Conservation (phyloP, 768 basidiomycete species). For the Termitomyces sp. region DNA sequence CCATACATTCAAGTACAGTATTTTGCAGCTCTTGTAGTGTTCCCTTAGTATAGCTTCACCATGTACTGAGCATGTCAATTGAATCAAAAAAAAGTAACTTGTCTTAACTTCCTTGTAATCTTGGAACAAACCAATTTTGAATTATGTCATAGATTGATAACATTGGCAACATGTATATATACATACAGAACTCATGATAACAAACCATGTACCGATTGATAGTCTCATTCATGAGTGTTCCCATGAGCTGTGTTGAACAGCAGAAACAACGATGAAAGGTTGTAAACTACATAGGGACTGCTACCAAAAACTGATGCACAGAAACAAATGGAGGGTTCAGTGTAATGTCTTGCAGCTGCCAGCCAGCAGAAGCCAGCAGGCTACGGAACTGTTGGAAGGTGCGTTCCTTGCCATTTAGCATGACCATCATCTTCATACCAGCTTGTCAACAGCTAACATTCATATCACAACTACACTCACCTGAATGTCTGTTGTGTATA, state of each 20-base stretch:
- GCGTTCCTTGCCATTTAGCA: conserved; percentile 9
- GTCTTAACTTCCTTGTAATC: too few relatives aligned
- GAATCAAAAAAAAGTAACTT: too few relatives aligned
- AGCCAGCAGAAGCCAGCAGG: not conserved
- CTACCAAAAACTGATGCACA: not conserved
- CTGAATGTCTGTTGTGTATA: not conserved
- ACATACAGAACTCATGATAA: too few relatives aligned
- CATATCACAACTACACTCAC: not conserved
- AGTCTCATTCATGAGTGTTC: too few relatives aligned
- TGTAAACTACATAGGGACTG: not conserved
- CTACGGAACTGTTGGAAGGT: conserved; percentile 6
- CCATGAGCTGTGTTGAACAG: not conserved
- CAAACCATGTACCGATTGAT: too few relatives aligned
- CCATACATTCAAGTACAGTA: too few relatives aligned
- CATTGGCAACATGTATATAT: too few relatives aligned
- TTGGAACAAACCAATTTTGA: too few relatives aligned
- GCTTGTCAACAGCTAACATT: not conserved
- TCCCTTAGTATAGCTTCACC: too few relatives aligned
- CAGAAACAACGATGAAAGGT: not conserved
- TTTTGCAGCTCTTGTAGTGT: too few relatives aligned
- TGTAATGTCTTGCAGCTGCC: not conserved
- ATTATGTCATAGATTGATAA: too few relatives aligned
- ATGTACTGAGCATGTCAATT: too few relatives aligned
- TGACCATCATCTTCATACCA: conserved; percentile 5
- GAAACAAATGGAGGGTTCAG: not conserved